phyloP scores from a whole-genome alignment of 1,284 basidiomycete genomes.

The Puccinia novopanici region DNA sequence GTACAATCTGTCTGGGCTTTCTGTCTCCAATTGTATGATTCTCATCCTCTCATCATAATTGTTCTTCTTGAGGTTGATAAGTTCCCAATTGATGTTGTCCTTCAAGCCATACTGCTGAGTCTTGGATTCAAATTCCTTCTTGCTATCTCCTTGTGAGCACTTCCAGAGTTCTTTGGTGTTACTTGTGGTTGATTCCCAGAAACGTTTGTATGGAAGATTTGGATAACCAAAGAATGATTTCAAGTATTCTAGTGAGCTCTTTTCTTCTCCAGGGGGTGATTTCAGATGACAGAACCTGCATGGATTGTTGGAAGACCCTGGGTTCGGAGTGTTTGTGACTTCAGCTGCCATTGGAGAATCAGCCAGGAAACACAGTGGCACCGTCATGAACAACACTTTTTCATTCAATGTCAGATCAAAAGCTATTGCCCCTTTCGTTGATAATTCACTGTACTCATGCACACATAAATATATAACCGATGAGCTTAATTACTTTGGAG shows the following conservation, averaged over 20 bases:
- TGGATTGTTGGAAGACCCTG: background rate
- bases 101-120: slow-evolving; percentile 2
- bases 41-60: background rate
- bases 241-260: too few relatives aligned
- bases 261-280: too few relatives aligned
- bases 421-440: background rate
- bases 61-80: background rate
- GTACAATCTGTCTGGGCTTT: background rate
- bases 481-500: too few relatives aligned
- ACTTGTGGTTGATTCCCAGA: background rate
- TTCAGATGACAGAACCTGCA: background rate
- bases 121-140: background rate
- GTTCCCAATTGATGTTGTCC: background rate
- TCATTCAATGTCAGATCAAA: background rate
- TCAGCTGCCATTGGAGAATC: slow-evolving; percentile 21
- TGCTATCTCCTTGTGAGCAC: background rate
- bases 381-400: background rate
- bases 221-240: background rate
- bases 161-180: background rate
- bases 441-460: background rate
- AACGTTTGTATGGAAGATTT: background rate
- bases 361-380: background rate
- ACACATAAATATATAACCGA: too few relatives aligned
- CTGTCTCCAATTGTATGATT: background rate
- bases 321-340: slow-evolving; percentile 1